Evolutionary conservation across 768 basidiomycete genomes (phyloP).

Genomic region (Suillus clintonianus): DNA sequence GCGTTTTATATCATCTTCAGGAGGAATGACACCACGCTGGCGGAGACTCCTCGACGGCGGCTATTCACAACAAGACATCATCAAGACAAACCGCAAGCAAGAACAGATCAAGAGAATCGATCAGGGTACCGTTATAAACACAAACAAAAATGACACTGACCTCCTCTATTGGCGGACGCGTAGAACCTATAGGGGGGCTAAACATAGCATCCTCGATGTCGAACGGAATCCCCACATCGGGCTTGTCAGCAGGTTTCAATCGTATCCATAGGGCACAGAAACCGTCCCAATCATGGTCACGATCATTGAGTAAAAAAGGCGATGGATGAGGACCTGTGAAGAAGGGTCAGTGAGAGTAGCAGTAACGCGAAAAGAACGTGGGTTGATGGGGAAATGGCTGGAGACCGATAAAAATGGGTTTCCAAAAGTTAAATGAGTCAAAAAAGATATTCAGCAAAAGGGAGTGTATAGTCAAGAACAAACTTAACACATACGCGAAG

Average conservation of each 20-base stretch:
- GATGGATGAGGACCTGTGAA: neutral
- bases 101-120: neutral
- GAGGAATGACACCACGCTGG: constrained; percentile 54
- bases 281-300: constrained; percentile 44
- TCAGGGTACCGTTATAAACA: neutral
- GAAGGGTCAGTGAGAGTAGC: too few relatives aligned
- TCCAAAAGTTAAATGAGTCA: neutral
- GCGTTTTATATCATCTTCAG: constrained; percentile 81
- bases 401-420: neutral
- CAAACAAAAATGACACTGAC: neutral
- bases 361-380: neutral
- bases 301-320: constrained; percentile 17
- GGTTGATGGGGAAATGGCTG: neutral
- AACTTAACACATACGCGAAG: constrained; percentile 18
- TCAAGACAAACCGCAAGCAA: neutral
- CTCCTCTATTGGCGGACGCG: neutral
- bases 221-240: constrained; percentile 82
- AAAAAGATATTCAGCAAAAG: neutral
- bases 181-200: constrained; percentile 53
- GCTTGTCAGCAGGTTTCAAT: constrained; percentile 77
- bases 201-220: constrained; percentile 82
- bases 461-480: too few relatives aligned
- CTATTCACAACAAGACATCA: neutral
- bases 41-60: neutral
- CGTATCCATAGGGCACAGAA: constrained; percentile 79